These are phyloP conservation scores for Chionographis japonica DNA, from an alignment of 106 monocot species.

Conservation along the genomic window DNA sequence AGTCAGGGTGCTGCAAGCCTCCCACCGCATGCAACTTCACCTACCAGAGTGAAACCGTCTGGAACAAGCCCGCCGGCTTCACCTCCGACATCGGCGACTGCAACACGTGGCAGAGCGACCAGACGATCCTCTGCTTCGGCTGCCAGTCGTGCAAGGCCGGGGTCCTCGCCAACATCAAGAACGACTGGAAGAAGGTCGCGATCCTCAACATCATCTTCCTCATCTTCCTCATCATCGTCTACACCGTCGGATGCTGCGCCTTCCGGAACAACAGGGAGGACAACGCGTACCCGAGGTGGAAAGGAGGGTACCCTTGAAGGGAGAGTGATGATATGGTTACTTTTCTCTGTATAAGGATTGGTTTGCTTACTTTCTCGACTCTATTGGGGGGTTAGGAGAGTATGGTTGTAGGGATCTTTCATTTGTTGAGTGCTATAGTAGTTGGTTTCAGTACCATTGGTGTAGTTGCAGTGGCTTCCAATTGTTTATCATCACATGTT, in stretches of 20 bases:
- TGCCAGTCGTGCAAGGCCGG: slow-evolving; percentile 64
- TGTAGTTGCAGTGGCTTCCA: no score
- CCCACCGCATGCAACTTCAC: slow-evolving; percentile 53
- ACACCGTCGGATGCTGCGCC: slow-evolving; percentile 64
- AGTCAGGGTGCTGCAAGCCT: slow-evolving; percentile 69
- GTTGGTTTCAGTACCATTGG: no score
- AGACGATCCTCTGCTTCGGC: slow-evolving; percentile 38
- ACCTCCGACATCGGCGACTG: slow-evolving; percentile 26
- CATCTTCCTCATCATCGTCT: slow-evolving; percentile 48
- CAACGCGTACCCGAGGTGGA: slow-evolving; percentile 32
- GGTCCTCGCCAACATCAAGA: slow-evolving; percentile 50
- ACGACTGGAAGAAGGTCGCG: slow-evolving; percentile 74
- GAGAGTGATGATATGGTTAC: no score
- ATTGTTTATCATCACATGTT: no score
- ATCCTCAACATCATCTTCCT: slow-evolving; percentile 48
- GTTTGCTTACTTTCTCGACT: no score
- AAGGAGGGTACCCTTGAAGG: slow-evolving; percentile 18
- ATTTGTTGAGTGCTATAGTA: no score
- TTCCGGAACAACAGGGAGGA: slow-evolving; percentile 54
- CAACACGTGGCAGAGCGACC: slow-evolving; percentile 47
- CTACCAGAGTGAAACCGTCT: slow-evolving; percentile 24
- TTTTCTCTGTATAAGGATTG: no score
- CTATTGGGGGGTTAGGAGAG: no score
- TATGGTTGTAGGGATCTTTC: no score
- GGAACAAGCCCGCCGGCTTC: slow-evolving; percentile 28